Percentiles rank a stretch among this genome's conserved stretches.
phyloP scores from a whole-genome alignment of 495 filamentous ascomycete species.

The Trichoderma orchidacearum region DNA sequence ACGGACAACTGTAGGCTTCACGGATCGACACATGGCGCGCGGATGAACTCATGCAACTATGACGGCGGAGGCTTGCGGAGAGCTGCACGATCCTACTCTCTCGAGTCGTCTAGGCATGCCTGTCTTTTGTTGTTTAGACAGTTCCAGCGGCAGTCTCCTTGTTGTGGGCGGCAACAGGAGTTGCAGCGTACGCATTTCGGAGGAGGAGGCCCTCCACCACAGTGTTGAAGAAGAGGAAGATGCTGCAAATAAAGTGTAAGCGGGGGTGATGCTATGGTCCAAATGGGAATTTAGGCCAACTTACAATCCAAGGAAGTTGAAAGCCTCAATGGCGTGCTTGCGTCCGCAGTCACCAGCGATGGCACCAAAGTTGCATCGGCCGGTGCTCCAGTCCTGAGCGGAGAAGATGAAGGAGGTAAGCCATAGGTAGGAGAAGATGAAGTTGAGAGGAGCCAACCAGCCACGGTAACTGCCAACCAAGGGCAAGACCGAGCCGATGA shows the following conservation, averaged over 20 bases:
- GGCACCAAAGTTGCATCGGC: neutral
- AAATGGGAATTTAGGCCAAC: neutral
- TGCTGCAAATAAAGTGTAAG: neutral
- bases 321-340: neutral
- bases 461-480: neutral
- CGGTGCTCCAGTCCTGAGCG: neutral
- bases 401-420: conserved; percentile 2
- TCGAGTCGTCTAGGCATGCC: neutral
- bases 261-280: neutral
- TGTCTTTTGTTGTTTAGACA: neutral
- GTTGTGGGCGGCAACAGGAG: neutral
- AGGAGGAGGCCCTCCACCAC: neutral
- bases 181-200: neutral
- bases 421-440: conserved; percentile 2
- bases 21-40: neutral
- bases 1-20: neutral
- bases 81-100: neutral
- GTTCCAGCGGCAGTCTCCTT: neutral
- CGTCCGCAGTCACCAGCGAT: neutral
- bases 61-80: neutral
- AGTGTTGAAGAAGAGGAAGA: conserved; percentile 1
- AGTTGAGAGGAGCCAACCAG: neutral
- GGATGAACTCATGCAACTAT: neutral
- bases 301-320: conserved; percentile 2
- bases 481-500: neutral